Evolutionary conservation across 805 yeast genomes (phyloP), one percentile per base, ranked within the genome.

Genomic region (Metschnikowia noctiluminum): DNA sequence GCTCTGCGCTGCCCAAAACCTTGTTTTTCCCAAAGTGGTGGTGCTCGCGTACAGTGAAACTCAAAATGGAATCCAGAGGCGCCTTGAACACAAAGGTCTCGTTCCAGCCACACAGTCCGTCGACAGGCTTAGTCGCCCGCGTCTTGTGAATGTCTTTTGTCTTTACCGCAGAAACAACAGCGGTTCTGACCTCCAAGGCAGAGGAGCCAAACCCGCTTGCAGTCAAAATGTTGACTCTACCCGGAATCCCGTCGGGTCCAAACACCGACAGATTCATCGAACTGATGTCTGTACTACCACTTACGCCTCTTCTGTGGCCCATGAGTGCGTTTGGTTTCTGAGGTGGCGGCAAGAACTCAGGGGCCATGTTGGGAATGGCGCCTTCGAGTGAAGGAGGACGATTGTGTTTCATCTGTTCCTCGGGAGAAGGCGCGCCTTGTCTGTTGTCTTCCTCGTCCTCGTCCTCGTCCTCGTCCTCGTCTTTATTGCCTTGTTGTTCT

Each of bases 11-110:
- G 11, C 86, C 96, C 37, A 89, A 47, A 48, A 80, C 87, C 28
- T 72, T 70, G 56, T 80, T 84, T 60, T 85, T 83, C 35, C 96
- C 90, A 57, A 91, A 77, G 2, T 81, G 77, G 62, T 87, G 94
- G 60, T 80, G 86, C 32, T 83, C 81, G 38, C 80, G 73, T 28
- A 88, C 79, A 37, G 75, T 73, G 59, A 92, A 79, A 2, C 80
- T 69, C 38, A 91, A 59, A 46, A 71, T 76, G 3, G 84, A 83
- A 10, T 79, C 84, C 5, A 82, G 66, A 5, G 84, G 73, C 6
- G 92, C 84, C 59, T 79, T 82, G 71, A 91, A 87, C 5, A 83
- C 74, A 51, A 78, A 72, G 16, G 82, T 71, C 61, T 89, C 96
- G 50, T 81, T 76, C 81, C 85, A 84, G 48, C 64, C 69, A 42